Conservation (phyloP, 2,329 filamentous ascomycete species). For the Leptographium lundbergii region DNA sequence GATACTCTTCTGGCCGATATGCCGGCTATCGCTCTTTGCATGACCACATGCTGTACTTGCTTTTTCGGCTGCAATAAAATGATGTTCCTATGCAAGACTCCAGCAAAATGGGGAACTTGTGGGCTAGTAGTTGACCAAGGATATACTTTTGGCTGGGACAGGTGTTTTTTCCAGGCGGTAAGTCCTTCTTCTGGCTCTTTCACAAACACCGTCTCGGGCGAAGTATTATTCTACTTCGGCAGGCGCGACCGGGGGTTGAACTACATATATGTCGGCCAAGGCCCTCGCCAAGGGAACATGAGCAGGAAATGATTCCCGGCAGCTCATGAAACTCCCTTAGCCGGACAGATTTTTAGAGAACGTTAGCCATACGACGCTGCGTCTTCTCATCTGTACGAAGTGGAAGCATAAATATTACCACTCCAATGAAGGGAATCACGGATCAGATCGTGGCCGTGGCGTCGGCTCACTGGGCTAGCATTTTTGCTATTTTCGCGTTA, state of each 20-base stretch:
- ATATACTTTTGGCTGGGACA: not conserved
- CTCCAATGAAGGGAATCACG: conserved; percentile 17
- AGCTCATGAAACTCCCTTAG: too few relatives aligned
- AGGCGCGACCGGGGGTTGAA: not conserved
- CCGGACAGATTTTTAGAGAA: too few relatives aligned
- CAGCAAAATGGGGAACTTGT: not conserved
- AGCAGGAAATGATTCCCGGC: too few relatives aligned
- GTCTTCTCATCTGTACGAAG: too few relatives aligned
- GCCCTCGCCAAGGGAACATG: not conserved
- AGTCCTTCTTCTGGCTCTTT: too few relatives aligned
- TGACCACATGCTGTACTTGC: not conserved
- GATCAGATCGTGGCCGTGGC: conserved; percentile 23
- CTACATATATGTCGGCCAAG: not conserved
- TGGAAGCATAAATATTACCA: too few relatives aligned
- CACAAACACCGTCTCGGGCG: too few relatives aligned
- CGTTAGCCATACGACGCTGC: too few relatives aligned
- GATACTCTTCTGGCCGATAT: not conserved
- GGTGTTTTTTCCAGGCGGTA: not conserved
- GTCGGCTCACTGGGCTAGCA: conserved; percentile 29
- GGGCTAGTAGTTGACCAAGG: not conserved
- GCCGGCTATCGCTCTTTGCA: not conserved
- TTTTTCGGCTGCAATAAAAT: not conserved
- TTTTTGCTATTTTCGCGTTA: conserved; percentile 19
- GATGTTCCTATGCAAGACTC: not conserved
- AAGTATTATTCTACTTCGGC: not conserved